Evolutionary conservation across 805 yeast species (phyloP), one percentile per base, ranked within the genome.

Genomic region (Schwanniomyces occidentalis): DNA sequence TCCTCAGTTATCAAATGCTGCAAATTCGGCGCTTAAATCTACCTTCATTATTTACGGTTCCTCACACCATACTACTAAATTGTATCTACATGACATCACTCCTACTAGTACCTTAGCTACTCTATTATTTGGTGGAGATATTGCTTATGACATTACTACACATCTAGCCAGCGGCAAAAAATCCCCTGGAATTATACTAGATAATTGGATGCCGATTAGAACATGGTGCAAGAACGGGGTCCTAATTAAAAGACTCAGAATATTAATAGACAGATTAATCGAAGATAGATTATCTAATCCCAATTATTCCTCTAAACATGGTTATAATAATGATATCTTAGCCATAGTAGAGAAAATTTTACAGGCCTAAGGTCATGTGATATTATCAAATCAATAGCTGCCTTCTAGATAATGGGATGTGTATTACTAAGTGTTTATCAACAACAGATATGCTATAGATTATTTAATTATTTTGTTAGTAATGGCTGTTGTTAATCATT

Each of bases 201-300:
- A 87, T 46, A 73, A 73, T n/a, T 90, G 98, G 97, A 61, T 87
- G 21, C 95, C 96, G 0, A 72, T 91, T 8, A 71, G 86, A 42
- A 87, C 96, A 1, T 91, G 97, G 97, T 84, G 95, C 44, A 85
- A 93, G 45, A 87, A 90, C 49, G 98, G 90, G 1, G 95, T 91
- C 2, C 63, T 91, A 30, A 73, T 90, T 19, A 84, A 85, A 38
- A 78, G 82, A 39, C 61, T 91, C 37, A 66, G 95, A 48, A 51
- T 61, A 8, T 54, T 87, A 30, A 58, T 91, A 20, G 95, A 89
- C 51, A 64, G 70, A 13, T 77, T 85, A 0, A 75, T 91, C 36
- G 82, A 76, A 27, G 71, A 69, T 15, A 78, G 78, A 44, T 64
- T 90, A 28, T 78, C 61, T 0, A 42, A 46, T 30, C 69, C 66